Conservation (phyloP, 306 rosid species). For the Prunus padus region DNA sequence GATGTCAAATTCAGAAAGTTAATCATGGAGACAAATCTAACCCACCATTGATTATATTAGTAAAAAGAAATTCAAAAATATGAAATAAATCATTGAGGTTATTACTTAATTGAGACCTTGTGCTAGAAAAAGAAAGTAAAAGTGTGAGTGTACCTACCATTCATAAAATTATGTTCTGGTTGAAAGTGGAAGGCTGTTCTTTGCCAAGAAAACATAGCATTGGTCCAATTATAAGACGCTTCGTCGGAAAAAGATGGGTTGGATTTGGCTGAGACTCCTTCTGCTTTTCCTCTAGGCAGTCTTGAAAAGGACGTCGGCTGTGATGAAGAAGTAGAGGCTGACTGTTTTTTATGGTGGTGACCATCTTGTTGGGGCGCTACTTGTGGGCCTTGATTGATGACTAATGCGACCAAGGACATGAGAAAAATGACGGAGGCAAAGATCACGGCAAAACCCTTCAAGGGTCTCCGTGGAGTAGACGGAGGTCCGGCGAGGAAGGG, state of each 20-base stretch:
- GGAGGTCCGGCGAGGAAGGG: neutral
- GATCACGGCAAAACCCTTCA: constrained; percentile 29
- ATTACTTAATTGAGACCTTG: neutral
- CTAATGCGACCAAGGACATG: constrained; percentile 40
- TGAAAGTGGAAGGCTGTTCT: constrained; percentile 81
- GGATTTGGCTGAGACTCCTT: constrained; percentile 83
- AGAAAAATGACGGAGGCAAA: constrained; percentile 38
- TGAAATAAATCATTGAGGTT: neutral
- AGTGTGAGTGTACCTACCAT: constrained; percentile 50
- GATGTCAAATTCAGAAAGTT: neutral
- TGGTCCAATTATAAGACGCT: constrained; percentile 63
- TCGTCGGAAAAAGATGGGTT: constrained; percentile 27
- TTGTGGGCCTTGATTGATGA: constrained; percentile 28
- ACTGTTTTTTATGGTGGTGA: neutral
- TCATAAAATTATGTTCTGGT: constrained; percentile 74
- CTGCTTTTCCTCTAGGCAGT: constrained; percentile 51
- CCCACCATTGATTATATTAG: constrained; percentile 1
- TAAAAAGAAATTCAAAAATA: neutral
- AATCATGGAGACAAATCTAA: constrained; percentile 24
- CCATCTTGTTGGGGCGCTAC: neutral
- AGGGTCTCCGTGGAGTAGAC: constrained; percentile 1
- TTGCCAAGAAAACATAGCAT: constrained; percentile 87
- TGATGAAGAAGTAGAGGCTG: neutral
- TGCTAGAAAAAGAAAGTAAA: neutral
- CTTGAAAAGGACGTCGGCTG: constrained; percentile 1